A percentile compares a stretch with the other conserved stretches of the same genome.
Evolutionary conservation across 371 early-diverging fungal genomes (phyloP).

Genomic region (Saksenaea oblongispora): DNA sequence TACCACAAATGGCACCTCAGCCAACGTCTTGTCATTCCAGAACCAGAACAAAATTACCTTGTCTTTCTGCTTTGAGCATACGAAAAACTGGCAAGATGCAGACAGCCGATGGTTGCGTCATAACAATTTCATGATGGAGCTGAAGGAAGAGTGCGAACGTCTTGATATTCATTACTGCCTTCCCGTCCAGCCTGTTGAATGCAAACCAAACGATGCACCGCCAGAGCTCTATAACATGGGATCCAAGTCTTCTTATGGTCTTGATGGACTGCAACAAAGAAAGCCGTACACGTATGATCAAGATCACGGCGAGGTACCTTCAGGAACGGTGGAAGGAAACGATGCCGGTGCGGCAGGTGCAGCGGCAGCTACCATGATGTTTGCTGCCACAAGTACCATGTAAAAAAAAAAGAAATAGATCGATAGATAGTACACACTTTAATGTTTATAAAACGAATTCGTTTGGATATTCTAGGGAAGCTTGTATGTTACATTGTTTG

Average conservation of each 20-base stretch:
- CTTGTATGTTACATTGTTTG: neutral
- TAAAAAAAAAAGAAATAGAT: conserved; percentile 14
- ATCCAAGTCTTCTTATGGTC: conserved; percentile 27
- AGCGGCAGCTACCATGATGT: conserved; percentile 28
- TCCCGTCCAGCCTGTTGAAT: conserved; percentile 35
- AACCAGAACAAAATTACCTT: conserved; percentile 42
- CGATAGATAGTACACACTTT: no score
- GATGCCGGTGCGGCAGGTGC: conserved; percentile 24
- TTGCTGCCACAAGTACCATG: conserved; percentile 24
- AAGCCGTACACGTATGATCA: conserved; percentile 17
- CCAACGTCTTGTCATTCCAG: conserved; percentile 32
- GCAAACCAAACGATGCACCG: conserved; percentile 25
- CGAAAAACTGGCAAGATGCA: conserved; percentile 76
- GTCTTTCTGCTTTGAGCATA: conserved; percentile 60
- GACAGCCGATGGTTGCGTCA: conserved; percentile 67
- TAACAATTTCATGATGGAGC: conserved; percentile 66
- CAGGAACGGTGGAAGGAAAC: neutral
- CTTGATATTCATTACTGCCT: conserved; percentile 56
- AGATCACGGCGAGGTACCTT: conserved; percentile 10
- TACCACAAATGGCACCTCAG: conserved; percentile 27
- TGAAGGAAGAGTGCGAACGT: conserved; percentile 63
- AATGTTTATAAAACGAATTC: no score
- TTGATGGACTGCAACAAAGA: conserved; percentile 31
- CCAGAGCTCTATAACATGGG: conserved; percentile 37
- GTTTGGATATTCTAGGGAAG: no score